Percentiles rank a stretch among this genome's conserved stretches.
These are phyloP conservation scores for Cercospora sp. DNA, from an alignment of 2,329 filamentous ascomycete species.

Conservation along the genomic window DNA sequence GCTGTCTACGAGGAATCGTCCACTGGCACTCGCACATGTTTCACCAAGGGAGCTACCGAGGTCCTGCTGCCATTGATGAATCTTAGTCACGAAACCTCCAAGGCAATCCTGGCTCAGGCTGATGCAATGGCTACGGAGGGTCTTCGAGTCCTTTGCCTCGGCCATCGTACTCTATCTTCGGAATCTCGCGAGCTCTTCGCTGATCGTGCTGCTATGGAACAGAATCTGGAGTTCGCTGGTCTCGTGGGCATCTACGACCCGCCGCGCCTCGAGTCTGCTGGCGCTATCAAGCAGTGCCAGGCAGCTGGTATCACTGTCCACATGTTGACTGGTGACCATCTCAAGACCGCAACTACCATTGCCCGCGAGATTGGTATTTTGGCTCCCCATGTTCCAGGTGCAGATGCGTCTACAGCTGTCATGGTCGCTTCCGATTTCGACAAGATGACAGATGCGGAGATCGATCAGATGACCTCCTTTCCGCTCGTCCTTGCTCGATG, in stretches of 20 bases:
- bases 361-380: conserved; percentile 51
- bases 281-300: conserved; percentile 48
- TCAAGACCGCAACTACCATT: conserved; percentile 49
- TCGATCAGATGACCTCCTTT: conserved; percentile 45
- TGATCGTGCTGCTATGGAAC: conserved; percentile 30
- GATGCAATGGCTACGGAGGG: conserved; percentile 36
- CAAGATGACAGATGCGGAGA: conserved; percentile 44
- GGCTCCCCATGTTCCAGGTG: conserved; percentile 30
- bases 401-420: conserved; percentile 36
- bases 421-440: conserved; percentile 51
- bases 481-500: conserved; percentile 50
- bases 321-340: conserved; percentile 53
- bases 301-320: conserved; percentile 51
- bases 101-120: conserved; percentile 32
- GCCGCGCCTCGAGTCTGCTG: conserved; percentile 37
- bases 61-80: conserved; percentile 35
- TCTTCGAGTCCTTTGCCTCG: conserved; percentile 39
- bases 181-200: conserved; percentile 16
- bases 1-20: conserved; percentile 31
- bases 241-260: conserved; percentile 39
- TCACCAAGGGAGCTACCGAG: conserved; percentile 40
- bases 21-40: conserved; percentile 25
- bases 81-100: conserved; percentile 23
- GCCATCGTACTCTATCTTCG: conserved; percentile 23
- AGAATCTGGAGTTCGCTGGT: conserved; percentile 34